Conservation (phyloP, 305 asterid genomes). For the Andrographis paniculata region DNA sequence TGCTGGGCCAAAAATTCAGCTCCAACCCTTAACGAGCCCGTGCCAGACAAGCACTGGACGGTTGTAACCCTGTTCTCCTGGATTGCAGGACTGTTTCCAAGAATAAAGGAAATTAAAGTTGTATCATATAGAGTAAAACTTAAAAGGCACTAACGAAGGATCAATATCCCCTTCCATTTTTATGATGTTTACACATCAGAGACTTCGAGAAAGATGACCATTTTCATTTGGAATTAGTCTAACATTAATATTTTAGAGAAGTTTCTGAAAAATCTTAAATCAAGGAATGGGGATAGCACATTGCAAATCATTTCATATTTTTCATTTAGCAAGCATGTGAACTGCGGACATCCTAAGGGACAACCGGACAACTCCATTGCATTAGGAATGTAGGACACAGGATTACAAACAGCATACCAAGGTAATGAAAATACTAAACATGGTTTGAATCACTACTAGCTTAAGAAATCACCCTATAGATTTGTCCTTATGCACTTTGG, state of each 20-base stretch:
- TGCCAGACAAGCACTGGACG: conserved; percentile 97
- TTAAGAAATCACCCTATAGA: too few species aligned
- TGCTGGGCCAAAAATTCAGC: conserved; percentile 84
- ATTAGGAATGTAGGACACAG: conserved; percentile 3
- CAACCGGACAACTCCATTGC: conserved; percentile 1
- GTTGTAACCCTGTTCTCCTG: conserved; percentile 89
- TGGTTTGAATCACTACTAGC: background rate
- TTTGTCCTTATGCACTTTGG: background rate
- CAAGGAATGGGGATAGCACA: background rate
- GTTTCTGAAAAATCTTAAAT: background rate
- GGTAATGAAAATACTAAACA: background rate
- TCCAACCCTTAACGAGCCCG: conserved; percentile 97
- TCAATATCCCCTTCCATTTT: too few species aligned
- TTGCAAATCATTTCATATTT: background rate
- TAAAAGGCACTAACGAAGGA: too few species aligned
- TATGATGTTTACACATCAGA: too few species aligned
- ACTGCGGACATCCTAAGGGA: background rate
- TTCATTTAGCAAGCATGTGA: background rate
- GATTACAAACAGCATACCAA: background rate
- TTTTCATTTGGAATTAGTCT: too few species aligned
- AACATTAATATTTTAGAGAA: background rate
- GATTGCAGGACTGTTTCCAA: conserved; percentile 69
- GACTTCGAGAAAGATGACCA: too few species aligned
- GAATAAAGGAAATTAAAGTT: conserved; percentile 15
- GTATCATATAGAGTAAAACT: too few species aligned